These are phyloP conservation scores for Cercophora samala DNA, from an alignment of 495 filamentous ascomycete species.

Conservation along the genomic window DNA sequence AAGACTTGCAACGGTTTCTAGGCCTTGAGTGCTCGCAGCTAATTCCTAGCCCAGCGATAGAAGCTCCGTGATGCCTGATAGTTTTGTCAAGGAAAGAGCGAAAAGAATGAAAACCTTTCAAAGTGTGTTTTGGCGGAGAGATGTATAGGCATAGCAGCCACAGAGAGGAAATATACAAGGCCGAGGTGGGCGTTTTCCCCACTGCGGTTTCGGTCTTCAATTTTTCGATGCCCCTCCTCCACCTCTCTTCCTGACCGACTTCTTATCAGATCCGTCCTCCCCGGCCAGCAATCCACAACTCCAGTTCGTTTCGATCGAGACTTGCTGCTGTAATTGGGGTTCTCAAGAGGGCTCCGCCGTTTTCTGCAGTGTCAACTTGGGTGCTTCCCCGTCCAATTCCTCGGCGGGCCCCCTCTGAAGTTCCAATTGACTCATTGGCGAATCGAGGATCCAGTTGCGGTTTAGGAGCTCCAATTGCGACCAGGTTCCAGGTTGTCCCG, in stretches of 20 bases:
- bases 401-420: slow-evolving; percentile 15
- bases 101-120: neutral
- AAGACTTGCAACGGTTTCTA: neutral
- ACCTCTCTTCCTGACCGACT: slow-evolving; percentile 1
- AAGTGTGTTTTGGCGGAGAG: neutral
- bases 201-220: slow-evolving; percentile 38
- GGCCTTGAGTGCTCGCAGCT: neutral
- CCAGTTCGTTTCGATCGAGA: slow-evolving; percentile 21
- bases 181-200: slow-evolving; percentile 2
- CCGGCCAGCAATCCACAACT: slow-evolving; percentile 17
- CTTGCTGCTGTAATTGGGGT: slow-evolving; percentile 24
- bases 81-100: neutral
- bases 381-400: slow-evolving; percentile 28
- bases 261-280: slow-evolving; percentile 19
- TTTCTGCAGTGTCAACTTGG: slow-evolving; percentile 12
- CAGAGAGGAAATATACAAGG: neutral
- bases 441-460: slow-evolving; percentile 12
- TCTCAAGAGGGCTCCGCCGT: slow-evolving; percentile 23
- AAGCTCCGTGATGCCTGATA: neutral
- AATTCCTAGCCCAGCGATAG: neutral
- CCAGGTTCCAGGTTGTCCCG: neutral
- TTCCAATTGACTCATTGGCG: slow-evolving; percentile 26
- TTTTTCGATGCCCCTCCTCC: slow-evolving; percentile 37
- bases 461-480: slow-evolving; percentile 13
- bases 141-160: neutral